A percentile compares a stretch with the other conserved stretches of the same genome.
Evolutionary conservation across 1,284 basidiomycete species (phyloP).

Genomic region (Garcileccinum viscosum): DNA sequence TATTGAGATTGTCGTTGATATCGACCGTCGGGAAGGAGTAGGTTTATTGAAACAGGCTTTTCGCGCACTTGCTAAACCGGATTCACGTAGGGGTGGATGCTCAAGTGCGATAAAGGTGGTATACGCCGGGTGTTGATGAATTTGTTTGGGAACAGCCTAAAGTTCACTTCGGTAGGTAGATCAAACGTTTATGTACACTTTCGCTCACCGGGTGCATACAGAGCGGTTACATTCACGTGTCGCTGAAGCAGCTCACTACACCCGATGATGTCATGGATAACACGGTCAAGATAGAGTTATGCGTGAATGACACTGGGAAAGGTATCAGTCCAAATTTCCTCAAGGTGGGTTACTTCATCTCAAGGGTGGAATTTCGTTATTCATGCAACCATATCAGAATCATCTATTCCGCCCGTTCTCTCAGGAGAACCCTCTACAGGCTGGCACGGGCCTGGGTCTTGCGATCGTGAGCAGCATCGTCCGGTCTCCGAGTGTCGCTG

Average conservation of each 20-base stretch:
- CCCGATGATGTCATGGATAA: slow-evolving; percentile 55
- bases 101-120: slow-evolving; percentile 92
- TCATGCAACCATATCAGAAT: slow-evolving; percentile 57
- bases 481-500: slow-evolving; percentile 83
- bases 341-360: slow-evolving; percentile 54
- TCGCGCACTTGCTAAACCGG: slow-evolving; percentile 10
- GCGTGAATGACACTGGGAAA: slow-evolving; percentile 91
- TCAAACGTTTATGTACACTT: slow-evolving; percentile 8
- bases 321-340: slow-evolving; percentile 89
- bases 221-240: slow-evolving; percentile 89
- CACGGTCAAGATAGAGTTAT: slow-evolving; percentile 81
- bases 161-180: slow-evolving; percentile 78
- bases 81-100: slow-evolving; percentile 75
- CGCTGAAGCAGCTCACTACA: slow-evolving; percentile 76
- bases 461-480: slow-evolving; percentile 96
- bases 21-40: slow-evolving; percentile 75
- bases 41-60: slow-evolving; percentile 27
- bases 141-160: slow-evolving; percentile 92
- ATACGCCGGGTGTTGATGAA: slow-evolving; percentile 95
- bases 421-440: slow-evolving; percentile 89
- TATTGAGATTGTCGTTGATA: slow-evolving; percentile 90
- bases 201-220: slow-evolving; percentile 39
- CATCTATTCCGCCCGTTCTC: slow-evolving; percentile 98
- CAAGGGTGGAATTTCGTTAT: slow-evolving; percentile 9
- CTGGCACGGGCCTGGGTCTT: slow-evolving; percentile 94